These are phyloP conservation scores for Aspergillus baeticus DNA, from an alignment of 495 filamentous ascomycete genomes.

Conservation along the genomic window DNA sequence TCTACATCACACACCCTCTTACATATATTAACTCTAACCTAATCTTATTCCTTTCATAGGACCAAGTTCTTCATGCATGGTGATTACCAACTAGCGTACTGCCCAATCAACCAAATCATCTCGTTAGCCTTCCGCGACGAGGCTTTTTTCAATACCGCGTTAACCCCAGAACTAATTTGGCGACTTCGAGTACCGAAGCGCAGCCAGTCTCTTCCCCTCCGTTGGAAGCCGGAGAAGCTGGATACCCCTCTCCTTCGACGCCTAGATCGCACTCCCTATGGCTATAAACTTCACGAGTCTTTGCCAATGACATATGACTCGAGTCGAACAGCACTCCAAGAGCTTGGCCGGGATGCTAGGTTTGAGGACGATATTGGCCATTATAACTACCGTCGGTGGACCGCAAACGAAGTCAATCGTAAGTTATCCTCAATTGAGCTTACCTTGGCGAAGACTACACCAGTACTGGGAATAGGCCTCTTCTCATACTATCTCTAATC, in stretches of 20 bases:
- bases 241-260: constrained; percentile 25
- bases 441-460: neutral
- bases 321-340: neutral
- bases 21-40: constrained; percentile 10
- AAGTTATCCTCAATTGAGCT: constrained; percentile 10
- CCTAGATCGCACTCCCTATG: constrained; percentile 18
- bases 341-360: constrained; percentile 6
- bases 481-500: constrained; percentile 13
- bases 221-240: constrained; percentile 27
- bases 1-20: neutral
- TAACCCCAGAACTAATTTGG: constrained; percentile 31
- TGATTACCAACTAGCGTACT: constrained; percentile 33
- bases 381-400: constrained; percentile 31
- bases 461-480: neutral
- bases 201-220: constrained; percentile 21
- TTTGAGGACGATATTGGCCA: constrained; percentile 34
- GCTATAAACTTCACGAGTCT: constrained; percentile 25
- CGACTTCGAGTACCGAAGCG: constrained; percentile 25
- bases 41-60: constrained; percentile 10
- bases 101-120: constrained; percentile 29
- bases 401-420: constrained; percentile 35
- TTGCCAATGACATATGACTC: constrained; percentile 7
- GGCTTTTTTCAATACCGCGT: constrained; percentile 25
- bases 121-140: constrained; percentile 28
- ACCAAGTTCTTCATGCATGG: constrained; percentile 36